Base-by-base conservation (phyloP, 495 filamentous ascomycete species). In the Penicillium silybi region DNA sequence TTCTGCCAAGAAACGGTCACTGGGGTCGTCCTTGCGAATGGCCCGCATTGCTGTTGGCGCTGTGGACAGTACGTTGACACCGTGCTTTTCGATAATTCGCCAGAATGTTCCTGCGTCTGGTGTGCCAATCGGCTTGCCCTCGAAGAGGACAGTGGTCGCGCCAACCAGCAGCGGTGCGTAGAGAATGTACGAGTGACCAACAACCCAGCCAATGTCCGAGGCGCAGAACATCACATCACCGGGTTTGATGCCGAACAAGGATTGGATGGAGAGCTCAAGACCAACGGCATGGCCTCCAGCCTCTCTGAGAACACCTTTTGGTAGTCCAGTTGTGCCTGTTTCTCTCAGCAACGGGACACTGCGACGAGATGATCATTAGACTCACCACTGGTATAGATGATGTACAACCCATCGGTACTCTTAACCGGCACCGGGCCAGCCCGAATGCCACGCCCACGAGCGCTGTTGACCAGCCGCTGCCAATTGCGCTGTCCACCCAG, bases 61-160 rank as follows among this genome's bases (percentile, higher is more conserved):
- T 1, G 91, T 95, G 61, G 87, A 95, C 26, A 97, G 72, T 15
- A 80, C 76, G 50, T 89, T 92, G 56, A 92, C 90, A 59, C 85
- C 85, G 71, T 96, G 85, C 58, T 92, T 87, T 57, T 88, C 85
- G 19, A 95, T 64, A 18, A 96, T 83, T 3, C 92, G 78, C 90
- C 90, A 97, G 70, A 96, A 92, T 0, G 85, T 86, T 7, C 87
- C 83, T 13, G 89, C 88, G 55, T 95, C 82, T 0, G 92, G 92
- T 0, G 92, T 97, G 3, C 91, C 92, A 26, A 96, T 73, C 3
- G 92, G 92, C 54, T 96, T 96, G 3, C 92, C 92, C 70, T 96
- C 92, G 62, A 89, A 96, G 2, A 96, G 77, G 15, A 97, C 81
- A 0, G 90, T 93, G 5, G 92, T 86, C 5, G 90, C 91, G 8